Percentiles rank a stretch among this genome's conserved stretches.
phyloP scores from a whole-genome alignment of 768 basidiomycete genomes.

The Dentipellis sp. region DNA sequence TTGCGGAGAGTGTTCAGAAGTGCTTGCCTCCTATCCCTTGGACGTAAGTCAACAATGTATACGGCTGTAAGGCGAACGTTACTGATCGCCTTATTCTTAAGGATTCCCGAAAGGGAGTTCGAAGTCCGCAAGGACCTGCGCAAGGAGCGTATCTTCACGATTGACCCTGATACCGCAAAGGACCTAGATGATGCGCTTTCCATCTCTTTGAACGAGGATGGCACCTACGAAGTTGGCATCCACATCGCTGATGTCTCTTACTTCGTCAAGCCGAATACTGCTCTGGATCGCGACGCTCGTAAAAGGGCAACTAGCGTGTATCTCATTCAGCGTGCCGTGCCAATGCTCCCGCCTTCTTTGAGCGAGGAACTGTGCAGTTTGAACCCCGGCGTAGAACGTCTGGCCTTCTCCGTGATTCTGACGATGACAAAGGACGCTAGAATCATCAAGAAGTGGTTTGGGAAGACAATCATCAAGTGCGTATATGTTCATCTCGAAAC shows the following conservation, averaged over 20 bases:
- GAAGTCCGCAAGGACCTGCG: conserved; percentile 87
- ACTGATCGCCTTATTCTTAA: conserved; percentile 22
- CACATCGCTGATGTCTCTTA: conserved; percentile 95
- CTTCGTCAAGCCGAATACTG: conserved; percentile 91
- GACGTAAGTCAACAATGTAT: conserved; percentile 47
- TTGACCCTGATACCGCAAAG: conserved; percentile 84
- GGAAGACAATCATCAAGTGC: conserved; percentile 85
- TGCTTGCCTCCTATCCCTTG: conserved; percentile 95
- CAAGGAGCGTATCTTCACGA: conserved; percentile 78
- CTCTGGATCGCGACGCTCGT: conserved; percentile 96
- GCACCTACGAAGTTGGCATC: conserved; percentile 88
- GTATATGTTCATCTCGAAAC: conserved; percentile 13
- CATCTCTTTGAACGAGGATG: conserved; percentile 82
- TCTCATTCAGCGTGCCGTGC: conserved; percentile 90
- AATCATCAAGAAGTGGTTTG: conserved; percentile 85
- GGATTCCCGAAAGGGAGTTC: conserved; percentile 83
- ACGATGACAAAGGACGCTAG: conserved; percentile 78
- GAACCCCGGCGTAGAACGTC: conserved; percentile 76
- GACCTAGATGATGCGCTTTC: conserved; percentile 96
- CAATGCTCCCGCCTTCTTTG: conserved; percentile 93
- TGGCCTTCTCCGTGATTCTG: conserved; percentile 86
- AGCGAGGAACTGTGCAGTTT: conserved; percentile 93
- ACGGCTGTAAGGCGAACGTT: not conserved
- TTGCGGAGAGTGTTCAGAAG: conserved; percentile 89
- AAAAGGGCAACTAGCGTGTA: conserved; percentile 97